These are phyloP conservation scores for Colletotrichum scovillei DNA, from an alignment of 2,329 filamentous ascomycete genomes.

Conservation along the genomic window DNA sequence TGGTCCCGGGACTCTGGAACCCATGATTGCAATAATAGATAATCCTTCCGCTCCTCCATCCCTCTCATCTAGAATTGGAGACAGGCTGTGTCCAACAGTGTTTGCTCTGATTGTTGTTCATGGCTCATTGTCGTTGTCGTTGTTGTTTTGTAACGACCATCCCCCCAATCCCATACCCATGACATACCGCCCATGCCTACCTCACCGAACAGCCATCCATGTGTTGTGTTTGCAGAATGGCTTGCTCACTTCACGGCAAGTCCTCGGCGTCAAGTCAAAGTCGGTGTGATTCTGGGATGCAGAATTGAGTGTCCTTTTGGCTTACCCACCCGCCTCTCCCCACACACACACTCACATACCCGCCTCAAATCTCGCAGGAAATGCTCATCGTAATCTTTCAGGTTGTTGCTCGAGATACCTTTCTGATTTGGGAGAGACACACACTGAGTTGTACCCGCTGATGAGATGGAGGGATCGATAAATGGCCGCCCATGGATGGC, in stretches of 20 bases:
- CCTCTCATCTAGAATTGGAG: not conserved
- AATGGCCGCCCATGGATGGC: constrained; percentile 24
- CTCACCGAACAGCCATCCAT: not conserved
- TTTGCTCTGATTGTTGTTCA: constrained; percentile 16
- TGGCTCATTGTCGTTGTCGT: constrained; percentile 1
- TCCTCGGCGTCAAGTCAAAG: constrained; percentile 7
- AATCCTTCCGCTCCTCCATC: not conserved
- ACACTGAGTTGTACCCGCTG: constrained; percentile 14
- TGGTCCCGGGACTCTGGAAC: constrained; percentile 19
- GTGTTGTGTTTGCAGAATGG: constrained; percentile 32
- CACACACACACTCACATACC: constrained; percentile 14
- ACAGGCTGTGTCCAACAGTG: not conserved
- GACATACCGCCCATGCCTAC: not conserved
- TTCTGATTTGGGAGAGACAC: constrained; percentile 24
- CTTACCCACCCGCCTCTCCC: not conserved
- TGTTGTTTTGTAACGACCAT: not conserved
- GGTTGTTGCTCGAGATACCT: constrained; percentile 27
- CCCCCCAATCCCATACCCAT: not conserved
- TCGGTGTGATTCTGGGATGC: constrained; percentile 32
- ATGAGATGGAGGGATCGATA: constrained; percentile 21
- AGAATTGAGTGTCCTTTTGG: constrained; percentile 4
- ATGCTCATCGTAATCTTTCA: constrained; percentile 8
- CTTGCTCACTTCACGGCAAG: not conserved
- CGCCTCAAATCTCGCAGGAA: constrained; percentile 22
- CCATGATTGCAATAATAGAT: constrained; percentile 16